Conservation (phyloP, 306 rosid genomes). For the Trifolium subterraneum region DNA sequence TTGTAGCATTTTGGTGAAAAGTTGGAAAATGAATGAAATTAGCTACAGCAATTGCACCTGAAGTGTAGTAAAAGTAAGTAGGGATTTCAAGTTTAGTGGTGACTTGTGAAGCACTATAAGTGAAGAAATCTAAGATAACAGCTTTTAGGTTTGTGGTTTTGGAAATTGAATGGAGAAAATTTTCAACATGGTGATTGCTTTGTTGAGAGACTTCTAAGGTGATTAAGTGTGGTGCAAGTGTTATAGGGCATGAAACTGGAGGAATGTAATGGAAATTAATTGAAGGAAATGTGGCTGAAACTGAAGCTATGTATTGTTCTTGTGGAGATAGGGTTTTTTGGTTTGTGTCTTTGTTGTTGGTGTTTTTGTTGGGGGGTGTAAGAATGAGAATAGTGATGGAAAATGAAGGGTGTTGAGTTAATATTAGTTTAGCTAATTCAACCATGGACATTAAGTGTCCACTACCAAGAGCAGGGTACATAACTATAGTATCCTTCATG, state of each 20-base stretch:
- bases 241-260: not conserved
- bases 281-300: not conserved
- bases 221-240: conserved; percentile 2
- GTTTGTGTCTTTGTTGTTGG: not conserved
- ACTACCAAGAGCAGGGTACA: conserved; percentile 7
- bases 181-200: conserved; percentile 10
- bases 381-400: not conserved
- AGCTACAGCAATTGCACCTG: not conserved
- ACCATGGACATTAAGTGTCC: conserved; percentile 12
- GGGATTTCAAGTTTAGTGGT: conserved; percentile 9
- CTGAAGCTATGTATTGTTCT: not conserved
- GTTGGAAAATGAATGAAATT: not conserved
- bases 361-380: not conserved
- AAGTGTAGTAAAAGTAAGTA: conserved; percentile 1
- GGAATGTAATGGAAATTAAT: conserved; percentile 45
- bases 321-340: not conserved
- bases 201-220: conserved; percentile 10
- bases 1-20: not conserved
- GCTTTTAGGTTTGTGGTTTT: conserved; percentile 40
- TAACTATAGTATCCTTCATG: not conserved
- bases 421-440: conserved; percentile 5
- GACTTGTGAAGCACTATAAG: conserved; percentile 28
- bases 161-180: conserved; percentile 17
- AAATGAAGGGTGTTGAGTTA: not conserved
- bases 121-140: conserved; percentile 52